Evolutionary conservation across 768 basidiomycete genomes (phyloP).

Genomic region (Russula griseocarnosa): DNA sequence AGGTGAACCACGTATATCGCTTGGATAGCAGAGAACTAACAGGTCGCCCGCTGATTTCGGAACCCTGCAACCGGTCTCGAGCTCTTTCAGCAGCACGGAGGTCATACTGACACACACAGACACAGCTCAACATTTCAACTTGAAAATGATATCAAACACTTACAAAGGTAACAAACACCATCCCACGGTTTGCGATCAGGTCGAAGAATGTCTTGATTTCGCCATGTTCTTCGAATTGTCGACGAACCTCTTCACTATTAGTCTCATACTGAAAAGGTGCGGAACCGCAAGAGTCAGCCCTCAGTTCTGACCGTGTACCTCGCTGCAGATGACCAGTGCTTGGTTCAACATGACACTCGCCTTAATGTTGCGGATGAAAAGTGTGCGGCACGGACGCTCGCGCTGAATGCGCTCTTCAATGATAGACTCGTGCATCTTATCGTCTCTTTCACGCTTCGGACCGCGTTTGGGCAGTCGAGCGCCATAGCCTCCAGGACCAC

Average conservation of each 20-base stretch:
- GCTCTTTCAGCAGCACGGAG: slow-evolving; percentile 90
- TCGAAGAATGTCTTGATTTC: slow-evolving; percentile 98
- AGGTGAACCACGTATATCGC: slow-evolving; percentile 13
- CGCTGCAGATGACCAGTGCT: slow-evolving; percentile 2
- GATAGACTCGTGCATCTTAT: slow-evolving; percentile 85
- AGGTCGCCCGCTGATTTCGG: slow-evolving; percentile 80
- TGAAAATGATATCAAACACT: slow-evolving; percentile 39
- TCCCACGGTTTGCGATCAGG: slow-evolving; percentile 89
- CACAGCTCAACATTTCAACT: not conserved
- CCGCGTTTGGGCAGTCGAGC: slow-evolving; percentile 44
- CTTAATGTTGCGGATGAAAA: slow-evolving; percentile 98
- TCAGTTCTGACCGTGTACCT: slow-evolving; percentile 5
- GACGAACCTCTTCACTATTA: slow-evolving; percentile 77
- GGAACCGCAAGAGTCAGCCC: slow-evolving; percentile 18
- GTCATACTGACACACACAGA: slow-evolving; percentile 60
- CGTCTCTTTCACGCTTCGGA: slow-evolving; percentile 72
- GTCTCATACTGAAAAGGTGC: slow-evolving; percentile 70
- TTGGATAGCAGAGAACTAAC: slow-evolving; percentile 48
- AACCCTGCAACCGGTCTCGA: slow-evolving; percentile 84
- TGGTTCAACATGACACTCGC: slow-evolving; percentile 49
- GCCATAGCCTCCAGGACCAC: slow-evolving; percentile 45
- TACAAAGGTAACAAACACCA: slow-evolving; percentile 99
- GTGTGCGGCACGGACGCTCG: slow-evolving; percentile 90
- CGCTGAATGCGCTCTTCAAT: slow-evolving; percentile 93
- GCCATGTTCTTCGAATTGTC: slow-evolving; percentile 87